phyloP scores from a whole-genome alignment of 768 basidiomycete genomes.

The Naematelia aurantialba region DNA sequence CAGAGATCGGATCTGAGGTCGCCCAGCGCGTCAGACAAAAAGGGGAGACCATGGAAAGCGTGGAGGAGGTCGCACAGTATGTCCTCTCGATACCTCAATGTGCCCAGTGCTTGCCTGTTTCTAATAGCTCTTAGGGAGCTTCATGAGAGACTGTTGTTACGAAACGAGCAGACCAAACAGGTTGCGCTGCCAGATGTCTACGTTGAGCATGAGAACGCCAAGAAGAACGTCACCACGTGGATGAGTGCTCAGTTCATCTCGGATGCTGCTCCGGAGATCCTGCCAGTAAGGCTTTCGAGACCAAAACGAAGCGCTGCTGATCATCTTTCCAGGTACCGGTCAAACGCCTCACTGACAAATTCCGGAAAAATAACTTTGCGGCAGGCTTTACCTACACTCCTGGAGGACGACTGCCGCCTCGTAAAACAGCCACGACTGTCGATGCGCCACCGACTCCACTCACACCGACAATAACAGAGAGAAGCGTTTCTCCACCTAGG shows the following conservation, averaged over 20 bases:
- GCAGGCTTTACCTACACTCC: conserved; percentile 56
- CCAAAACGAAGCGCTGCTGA: background rate
- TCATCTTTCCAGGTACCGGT: conserved; percentile 66
- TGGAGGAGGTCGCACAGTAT: conserved; percentile 84
- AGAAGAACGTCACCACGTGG: conserved; percentile 85
- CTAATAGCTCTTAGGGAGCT: too few species aligned
- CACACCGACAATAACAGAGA: conserved; percentile 35
- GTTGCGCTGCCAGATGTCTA: conserved; percentile 96
- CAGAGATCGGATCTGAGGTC: conserved; percentile 87
- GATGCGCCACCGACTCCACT: conserved; percentile 53
- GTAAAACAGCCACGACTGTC: conserved; percentile 45
- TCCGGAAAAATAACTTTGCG: conserved; percentile 60
- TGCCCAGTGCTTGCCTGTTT: too few species aligned
- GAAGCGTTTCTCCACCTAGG: conserved; percentile 7
- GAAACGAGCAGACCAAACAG: conserved; percentile 96
- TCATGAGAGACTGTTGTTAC: conserved; percentile 80
- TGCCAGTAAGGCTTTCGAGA: conserved; percentile 58
- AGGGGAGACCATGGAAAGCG: conserved; percentile 80
- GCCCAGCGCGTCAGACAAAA: conserved; percentile 73
- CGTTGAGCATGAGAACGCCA: conserved; percentile 79
- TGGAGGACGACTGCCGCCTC: conserved; percentile 56
- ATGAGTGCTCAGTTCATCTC: conserved; percentile 65
- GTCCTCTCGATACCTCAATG: conserved; percentile 4
- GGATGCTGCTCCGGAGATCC: conserved; percentile 71
- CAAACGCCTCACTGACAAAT: conserved; percentile 96